Base-by-base conservation (phyloP, 2,329 filamentous ascomycete genomes). In the Apiospora hydei region DNA sequence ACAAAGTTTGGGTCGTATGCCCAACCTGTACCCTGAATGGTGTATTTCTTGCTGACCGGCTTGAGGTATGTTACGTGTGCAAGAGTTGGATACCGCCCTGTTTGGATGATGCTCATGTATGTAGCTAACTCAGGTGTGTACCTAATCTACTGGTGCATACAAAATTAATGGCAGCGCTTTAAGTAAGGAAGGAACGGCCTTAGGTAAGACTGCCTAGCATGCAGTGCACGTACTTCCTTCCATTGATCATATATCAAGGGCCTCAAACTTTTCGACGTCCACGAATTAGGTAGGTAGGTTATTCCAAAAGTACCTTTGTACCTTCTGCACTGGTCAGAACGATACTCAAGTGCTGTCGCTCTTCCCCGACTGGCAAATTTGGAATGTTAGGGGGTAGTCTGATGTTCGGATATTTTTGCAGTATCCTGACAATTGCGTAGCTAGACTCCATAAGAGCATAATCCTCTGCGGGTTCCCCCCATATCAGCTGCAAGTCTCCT, bases 401-500 rank as follows among this genome's bases (percentile, higher is more conserved):
- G 53, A 78, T 73, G 16, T 72, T 69, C 1, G 77, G 77, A 61
- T 73, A 78, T 14, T 68, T 69, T 64, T 78, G 75, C 21, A 79
- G 46, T 4, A 78, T 51, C 10, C 10, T 69, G 11, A 77, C 68
- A 16, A 77, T 68, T 2, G 74, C 74, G 44, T 76, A 75, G 61
- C 74, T 76, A 1, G 75, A 75, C 66, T 78, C 78, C 73, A 75
- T 74, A 10, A 77, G 64, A 1, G 77, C 77, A 41, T 75, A 78
- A 44, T 78, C 77, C 72, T 76, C 77, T 78, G n/a, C 46, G 24
- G 6, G 6, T 24, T 24, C n/a, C 47, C 47, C 21, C 21, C 21
- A 51, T 51, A n/a, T 51, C 16, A 44, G 43, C 43, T 14, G 43
- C 2, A 11, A 44, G 4, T 44, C 43, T 44, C 11, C 7, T 4